Evolutionary conservation across 116 monocot genomes (phyloP).

Genomic region (Posidonia oceanica): DNA sequence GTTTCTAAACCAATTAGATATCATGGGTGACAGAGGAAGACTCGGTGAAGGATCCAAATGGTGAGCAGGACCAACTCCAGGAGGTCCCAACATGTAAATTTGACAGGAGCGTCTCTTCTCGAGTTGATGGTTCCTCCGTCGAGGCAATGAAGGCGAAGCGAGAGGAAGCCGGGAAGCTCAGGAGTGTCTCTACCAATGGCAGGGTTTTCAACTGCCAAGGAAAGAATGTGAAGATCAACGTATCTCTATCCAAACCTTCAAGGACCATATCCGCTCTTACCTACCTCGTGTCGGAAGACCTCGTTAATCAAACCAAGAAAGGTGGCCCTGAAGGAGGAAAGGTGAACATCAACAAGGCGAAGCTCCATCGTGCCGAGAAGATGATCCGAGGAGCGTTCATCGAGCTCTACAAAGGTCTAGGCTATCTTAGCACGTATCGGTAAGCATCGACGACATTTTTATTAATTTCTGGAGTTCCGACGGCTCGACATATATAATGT

Average conservation of each 20-base stretch:
- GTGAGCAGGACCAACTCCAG: slow-evolving; percentile 19
- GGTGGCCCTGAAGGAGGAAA: slow-evolving; percentile 22
- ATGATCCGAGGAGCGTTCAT: slow-evolving; percentile 93
- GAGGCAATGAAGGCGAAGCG: slow-evolving; percentile 9
- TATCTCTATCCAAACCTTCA: slow-evolving; percentile 79
- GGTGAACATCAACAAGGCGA: slow-evolving; percentile 65
- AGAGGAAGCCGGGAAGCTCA: slow-evolving; percentile 33
- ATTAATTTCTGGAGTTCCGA: background rate
- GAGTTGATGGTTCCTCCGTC: background rate
- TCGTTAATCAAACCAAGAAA: slow-evolving; percentile 49
- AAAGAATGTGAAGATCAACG: slow-evolving; percentile 75
- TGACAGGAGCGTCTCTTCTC: slow-evolving; percentile 20
- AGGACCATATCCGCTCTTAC: slow-evolving; percentile 79
- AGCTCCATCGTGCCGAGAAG: slow-evolving; percentile 84
- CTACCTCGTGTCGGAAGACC: slow-evolving; percentile 56
- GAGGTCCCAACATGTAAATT: slow-evolving; percentile 27
- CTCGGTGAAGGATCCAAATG: slow-evolving; percentile 26
- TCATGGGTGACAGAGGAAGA: slow-evolving; percentile 40
- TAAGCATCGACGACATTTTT: slow-evolving; percentile 5
- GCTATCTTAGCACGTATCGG: slow-evolving; percentile 76
- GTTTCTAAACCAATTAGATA: no score
- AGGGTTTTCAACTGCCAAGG: slow-evolving; percentile 51
- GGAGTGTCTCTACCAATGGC: slow-evolving; percentile 45
- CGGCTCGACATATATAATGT: no score
- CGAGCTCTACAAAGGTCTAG: slow-evolving; percentile 88